Base-by-base conservation (phyloP, 441 rosid species). In the Pelargonium exstipulatum region DNA sequence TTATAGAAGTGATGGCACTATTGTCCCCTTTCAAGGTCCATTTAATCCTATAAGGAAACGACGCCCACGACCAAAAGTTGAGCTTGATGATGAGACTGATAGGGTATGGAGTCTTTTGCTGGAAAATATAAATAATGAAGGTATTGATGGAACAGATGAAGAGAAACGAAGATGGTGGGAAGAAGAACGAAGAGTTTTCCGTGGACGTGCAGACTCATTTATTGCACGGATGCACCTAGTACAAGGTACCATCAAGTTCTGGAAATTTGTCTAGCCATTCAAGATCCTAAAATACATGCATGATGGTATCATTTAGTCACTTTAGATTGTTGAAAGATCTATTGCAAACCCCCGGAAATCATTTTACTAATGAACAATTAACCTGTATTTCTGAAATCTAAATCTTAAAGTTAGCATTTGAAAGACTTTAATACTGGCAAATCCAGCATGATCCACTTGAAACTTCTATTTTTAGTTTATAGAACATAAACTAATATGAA, bases 191-290 rank as follows among this genome's bases (percentile, higher is more conserved):
- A 86, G 77, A 73, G 85, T 92, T 77, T 90, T 95, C 69, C 77
- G 66, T 45, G 92, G 96, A 60, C 86, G 98, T 65, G 97, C 89
- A n/a, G 85, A 90, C 73, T 88, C 98, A 62, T 95, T 95, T 78
- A 95, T 95, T 48, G 97, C 98, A 76, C 80, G 90, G 62, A 95
- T 95, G 99, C 99, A 90, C 82, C 90, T 90, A 13, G 95, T 95
- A 66, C 99, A 95, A 89, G 99, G 99, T 95, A 78, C 46, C 9
- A 16, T n/a, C 4, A n/a, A 76, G 69, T 62, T 29, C 18, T 32
- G 4, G 10, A 26, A 26, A 61, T 24, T 13, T 60, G 35, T 61
- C 64, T 61, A 4, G 62, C 71, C 67, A 68, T 42, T 67, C 68
- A 46, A 37, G 68, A 57, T 67, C 67, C 42, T 61, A 61, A 10